Evolutionary conservation across 441 rosid genomes (phyloP).

Genomic region (Populus hybrid): DNA sequence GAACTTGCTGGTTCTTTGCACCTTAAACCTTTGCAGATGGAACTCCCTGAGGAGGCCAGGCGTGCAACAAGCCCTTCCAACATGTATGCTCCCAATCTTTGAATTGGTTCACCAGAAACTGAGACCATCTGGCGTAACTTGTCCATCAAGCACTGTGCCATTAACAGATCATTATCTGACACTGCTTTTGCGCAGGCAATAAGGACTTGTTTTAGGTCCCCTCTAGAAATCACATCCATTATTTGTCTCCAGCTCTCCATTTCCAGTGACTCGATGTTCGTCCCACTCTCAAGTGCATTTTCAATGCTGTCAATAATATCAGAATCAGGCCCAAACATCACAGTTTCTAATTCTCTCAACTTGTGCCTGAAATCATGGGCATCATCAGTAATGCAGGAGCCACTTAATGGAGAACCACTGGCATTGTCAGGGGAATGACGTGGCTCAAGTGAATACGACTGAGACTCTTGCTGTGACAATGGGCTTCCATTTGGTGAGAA

Average conservation of each 20-base stretch:
- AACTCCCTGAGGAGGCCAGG: conserved; percentile 66
- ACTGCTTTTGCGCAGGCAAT: conserved; percentile 71
- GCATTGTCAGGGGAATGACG: conserved; percentile 29
- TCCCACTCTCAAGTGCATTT: conserved; percentile 21
- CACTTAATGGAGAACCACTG: conserved; percentile 48
- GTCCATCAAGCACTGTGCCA: conserved; percentile 69
- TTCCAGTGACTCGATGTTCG: conserved; percentile 25
- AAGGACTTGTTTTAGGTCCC: conserved; percentile 66
- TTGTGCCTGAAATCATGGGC: conserved; percentile 56
- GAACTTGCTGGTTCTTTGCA: conserved; percentile 64
- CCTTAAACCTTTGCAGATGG: conserved; percentile 55
- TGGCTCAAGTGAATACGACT: too few species aligned
- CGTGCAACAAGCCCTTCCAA: conserved; percentile 84
- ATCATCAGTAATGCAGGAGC: conserved; percentile 75
- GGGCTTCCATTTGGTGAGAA: too few species aligned
- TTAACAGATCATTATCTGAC: conserved; percentile 59
- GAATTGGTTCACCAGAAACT: conserved; percentile 80
- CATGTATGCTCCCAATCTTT: conserved; percentile 81
- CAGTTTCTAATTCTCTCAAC: conserved; percentile 74
- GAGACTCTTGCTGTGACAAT: too few species aligned
- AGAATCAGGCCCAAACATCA: conserved; percentile 78
- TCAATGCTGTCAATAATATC: conserved; percentile 40
- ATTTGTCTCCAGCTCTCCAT: conserved; percentile 50
- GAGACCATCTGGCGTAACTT: conserved; percentile 64
- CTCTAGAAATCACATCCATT: conserved; percentile 46